Conservation (phyloP, 2,329 filamentous ascomycete species). For the Clonostachys byssicola region DNA sequence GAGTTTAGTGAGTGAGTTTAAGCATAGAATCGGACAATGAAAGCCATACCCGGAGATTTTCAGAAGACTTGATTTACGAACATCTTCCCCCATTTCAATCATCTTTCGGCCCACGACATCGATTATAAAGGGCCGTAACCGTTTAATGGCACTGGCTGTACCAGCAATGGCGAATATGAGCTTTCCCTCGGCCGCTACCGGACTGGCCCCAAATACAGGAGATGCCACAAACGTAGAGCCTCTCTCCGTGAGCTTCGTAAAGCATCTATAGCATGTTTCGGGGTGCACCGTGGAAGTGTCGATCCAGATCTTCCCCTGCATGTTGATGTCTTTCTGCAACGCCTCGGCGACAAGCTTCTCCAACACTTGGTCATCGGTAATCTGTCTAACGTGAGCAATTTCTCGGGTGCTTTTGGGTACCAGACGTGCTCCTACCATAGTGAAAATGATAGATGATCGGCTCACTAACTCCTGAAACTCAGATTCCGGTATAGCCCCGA, state of each 20-base stretch:
- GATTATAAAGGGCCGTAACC: constrained; percentile 29
- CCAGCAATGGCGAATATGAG: constrained; percentile 43
- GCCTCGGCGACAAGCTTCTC: too few species aligned
- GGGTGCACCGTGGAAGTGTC: constrained; percentile 49
- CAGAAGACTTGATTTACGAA: constrained; percentile 35
- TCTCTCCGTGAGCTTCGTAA: constrained; percentile 15
- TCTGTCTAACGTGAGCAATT: background rate
- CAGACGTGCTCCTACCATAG: constrained; percentile 21
- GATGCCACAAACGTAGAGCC: constrained; percentile 32
- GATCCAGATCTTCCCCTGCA: constrained; percentile 34
- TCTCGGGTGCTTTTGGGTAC: background rate
- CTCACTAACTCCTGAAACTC: constrained; percentile 25
- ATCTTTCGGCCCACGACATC: constrained; percentile 35
- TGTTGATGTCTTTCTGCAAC: background rate
- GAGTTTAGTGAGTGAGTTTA: background rate
- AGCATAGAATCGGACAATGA: background rate
- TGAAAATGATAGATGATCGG: constrained; percentile 31
- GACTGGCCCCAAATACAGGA: constrained; percentile 46
- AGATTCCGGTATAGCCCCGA: constrained; percentile 20
- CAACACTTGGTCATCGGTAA: too few species aligned
- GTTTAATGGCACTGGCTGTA: constrained; percentile 21
- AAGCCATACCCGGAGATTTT: constrained; percentile 37
- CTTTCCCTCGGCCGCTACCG: constrained; percentile 37
- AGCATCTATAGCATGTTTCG: constrained; percentile 23
- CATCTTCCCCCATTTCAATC: constrained; percentile 35